Base-by-base conservation (phyloP, 2,329 filamentous ascomycete genomes). In the Tolypocladium pustulatum region DNA sequence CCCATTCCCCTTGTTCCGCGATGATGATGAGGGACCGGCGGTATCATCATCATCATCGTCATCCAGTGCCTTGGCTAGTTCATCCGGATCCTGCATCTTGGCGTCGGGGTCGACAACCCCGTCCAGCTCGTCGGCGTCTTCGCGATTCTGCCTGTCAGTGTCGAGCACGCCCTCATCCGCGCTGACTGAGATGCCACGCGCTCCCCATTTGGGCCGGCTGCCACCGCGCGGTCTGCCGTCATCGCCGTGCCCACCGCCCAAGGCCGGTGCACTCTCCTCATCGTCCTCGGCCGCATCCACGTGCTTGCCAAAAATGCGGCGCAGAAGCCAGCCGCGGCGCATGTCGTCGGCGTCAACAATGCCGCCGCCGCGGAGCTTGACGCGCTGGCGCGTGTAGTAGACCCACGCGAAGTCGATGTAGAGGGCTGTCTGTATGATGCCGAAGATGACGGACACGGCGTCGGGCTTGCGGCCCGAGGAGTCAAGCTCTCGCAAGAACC, bases 351-450 rank as follows among this genome's bases (percentile, higher is more conserved):
- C 87, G 69, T 97, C 93, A 17, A 97, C 90, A 22, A 97, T 81
- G 8, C 91, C 90, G 52, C 93, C 93, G 64, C 72, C 87, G 61
- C 93, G 84, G 20, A 97, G 85, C 85, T 97, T 97, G 68, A 97
- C 91, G 59, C 92, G 85, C 76, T 97, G 93, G 63, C 93, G 84
- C 13, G 88, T 89, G 77, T 90, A 97, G 78, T 97, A 97, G 1
- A 97, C 91, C 91, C 92, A 97, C 40, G 91, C 91, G 70, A 97
- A 97, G 74, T 97, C 93, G 65, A 92, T 71, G 73, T 97, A 97
- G 51, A 97, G 83, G 1, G 88, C 86, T 0, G 91, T 97, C 76
- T 97, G 93, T 32, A 97, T 78, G 60, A 95, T 76, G 58, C 93
- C 93, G 67, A 96, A 97, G 61, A 95, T 83, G 69, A 94, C 84